Evolutionary conservation across 2,329 filamentous ascomycete species (phyloP).

Genomic region (Colletotrichum truncatum): DNA sequence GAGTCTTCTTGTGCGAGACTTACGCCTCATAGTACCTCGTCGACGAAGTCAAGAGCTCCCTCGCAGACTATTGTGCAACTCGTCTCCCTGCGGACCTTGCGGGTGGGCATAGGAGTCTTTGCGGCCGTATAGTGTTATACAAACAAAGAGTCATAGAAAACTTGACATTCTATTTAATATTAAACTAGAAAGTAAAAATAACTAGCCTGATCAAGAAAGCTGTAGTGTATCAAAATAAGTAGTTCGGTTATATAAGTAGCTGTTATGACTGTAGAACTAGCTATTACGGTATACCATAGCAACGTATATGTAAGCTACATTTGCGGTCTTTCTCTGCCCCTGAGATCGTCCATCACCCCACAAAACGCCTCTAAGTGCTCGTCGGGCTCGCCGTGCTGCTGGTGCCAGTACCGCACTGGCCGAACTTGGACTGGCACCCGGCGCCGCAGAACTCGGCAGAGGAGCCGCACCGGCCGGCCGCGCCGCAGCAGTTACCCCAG

Average conservation of each 20-base stretch:
- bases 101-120: not conserved
- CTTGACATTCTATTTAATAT: too few species aligned
- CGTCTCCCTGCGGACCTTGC: not conserved
- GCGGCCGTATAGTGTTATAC: not conserved
- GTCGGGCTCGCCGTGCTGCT: not conserved
- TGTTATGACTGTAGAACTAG: not conserved
- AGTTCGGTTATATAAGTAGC: not conserved
- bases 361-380: not conserved
- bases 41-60: not conserved
- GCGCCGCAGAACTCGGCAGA: not conserved
- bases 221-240: not conserved
- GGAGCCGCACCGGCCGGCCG: slow-evolving; percentile 1
- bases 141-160: too few species aligned
- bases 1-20: not conserved
- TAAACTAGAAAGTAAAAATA: too few species aligned
- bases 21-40: not conserved
- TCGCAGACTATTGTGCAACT: not conserved
- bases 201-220: not conserved
- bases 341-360: too few species aligned
- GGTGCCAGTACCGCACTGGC: not conserved
- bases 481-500: slow-evolving; percentile 8
- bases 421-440: slow-evolving; percentile 11
- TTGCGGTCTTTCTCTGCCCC: not conserved
- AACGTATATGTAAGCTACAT: too few species aligned
- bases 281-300: not conserved